phyloP scores from a whole-genome alignment of 352 stramenopile species.

The Thraustotheca clavata region DNA sequence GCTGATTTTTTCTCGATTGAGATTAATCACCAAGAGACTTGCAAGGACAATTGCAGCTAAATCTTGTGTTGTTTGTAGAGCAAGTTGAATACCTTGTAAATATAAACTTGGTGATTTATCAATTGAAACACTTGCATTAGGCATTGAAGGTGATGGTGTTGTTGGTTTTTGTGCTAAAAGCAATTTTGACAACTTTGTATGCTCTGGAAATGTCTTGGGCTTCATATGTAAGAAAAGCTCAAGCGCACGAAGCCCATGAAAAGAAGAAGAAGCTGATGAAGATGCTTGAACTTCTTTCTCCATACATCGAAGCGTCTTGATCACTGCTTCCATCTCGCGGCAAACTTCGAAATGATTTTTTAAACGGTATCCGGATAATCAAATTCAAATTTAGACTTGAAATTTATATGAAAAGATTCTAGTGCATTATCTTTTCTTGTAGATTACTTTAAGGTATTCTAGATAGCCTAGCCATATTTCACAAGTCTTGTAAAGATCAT shows the following conservation, averaged over 20 bases:
- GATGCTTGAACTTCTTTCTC: background rate
- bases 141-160: background rate
- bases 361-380: background rate
- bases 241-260: slow-evolving; percentile 1
- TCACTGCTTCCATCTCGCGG: slow-evolving; percentile 16
- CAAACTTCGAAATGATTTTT: slow-evolving; percentile 5
- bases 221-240: slow-evolving; percentile 10
- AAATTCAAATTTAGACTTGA: background rate
- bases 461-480: no score
- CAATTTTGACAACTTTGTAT: background rate
- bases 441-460: no score
- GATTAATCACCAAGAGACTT: slow-evolving; percentile 19
- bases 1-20: slow-evolving; percentile 17
- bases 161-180: background rate
- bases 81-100: slow-evolving; percentile 19
- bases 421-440: no score
- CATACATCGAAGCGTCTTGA: slow-evolving; percentile 7
- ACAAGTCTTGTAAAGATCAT: no score
- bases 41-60: slow-evolving; percentile 6
- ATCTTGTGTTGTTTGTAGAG: slow-evolving; percentile 8
- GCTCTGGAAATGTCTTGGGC: slow-evolving; percentile 12
- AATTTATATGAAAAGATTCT: no score
- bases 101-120: slow-evolving; percentile 19
- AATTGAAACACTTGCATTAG: background rate
- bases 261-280: background rate